Conservation (phyloP, 441 rosid genomes). For the Gossypium gossypioides region DNA sequence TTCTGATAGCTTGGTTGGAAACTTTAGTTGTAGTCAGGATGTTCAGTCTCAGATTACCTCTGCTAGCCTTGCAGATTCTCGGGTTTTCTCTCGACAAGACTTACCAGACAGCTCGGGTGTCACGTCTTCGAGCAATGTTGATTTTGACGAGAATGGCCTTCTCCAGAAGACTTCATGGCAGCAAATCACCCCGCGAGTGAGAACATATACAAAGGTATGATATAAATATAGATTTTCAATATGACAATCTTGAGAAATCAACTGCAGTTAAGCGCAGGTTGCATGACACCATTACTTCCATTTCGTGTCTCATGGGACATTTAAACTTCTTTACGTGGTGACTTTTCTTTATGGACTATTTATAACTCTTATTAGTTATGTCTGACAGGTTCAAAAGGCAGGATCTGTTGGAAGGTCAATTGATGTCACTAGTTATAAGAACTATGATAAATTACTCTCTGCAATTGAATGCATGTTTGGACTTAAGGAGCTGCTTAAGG, state of each 20-base stretch:
- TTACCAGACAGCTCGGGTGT: slow-evolving; percentile 78
- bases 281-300: not conserved
- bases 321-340: not conserved
- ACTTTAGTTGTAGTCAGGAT: slow-evolving; percentile 70
- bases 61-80: slow-evolving; percentile 73
- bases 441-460: slow-evolving; percentile 66
- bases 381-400: slow-evolving; percentile 77
- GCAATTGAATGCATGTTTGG: slow-evolving; percentile 94
- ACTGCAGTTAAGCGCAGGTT: not conserved
- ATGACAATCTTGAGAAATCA: not conserved
- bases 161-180: slow-evolving; percentile 71
- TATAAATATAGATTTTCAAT: not conserved
- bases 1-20: slow-evolving; percentile 57
- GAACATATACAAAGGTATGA: slow-evolving; percentile 83
- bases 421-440: slow-evolving; percentile 74
- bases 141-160: slow-evolving; percentile 63
- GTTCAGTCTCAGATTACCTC: slow-evolving; percentile 92
- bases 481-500: slow-evolving; percentile 72
- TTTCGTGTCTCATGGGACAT: not conserved
- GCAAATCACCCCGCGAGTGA: slow-evolving; percentile 63
- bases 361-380: not conserved
- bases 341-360: not conserved
- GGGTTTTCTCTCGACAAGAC: slow-evolving; percentile 65
- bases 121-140: slow-evolving; percentile 86
- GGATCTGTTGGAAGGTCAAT: slow-evolving; percentile 97